Percentiles rank a stretch among this genome's conserved stretches.
Evolutionary conservation across 2,329 filamentous ascomycete species (phyloP).

Genomic region (Alternaria burnsii): DNA sequence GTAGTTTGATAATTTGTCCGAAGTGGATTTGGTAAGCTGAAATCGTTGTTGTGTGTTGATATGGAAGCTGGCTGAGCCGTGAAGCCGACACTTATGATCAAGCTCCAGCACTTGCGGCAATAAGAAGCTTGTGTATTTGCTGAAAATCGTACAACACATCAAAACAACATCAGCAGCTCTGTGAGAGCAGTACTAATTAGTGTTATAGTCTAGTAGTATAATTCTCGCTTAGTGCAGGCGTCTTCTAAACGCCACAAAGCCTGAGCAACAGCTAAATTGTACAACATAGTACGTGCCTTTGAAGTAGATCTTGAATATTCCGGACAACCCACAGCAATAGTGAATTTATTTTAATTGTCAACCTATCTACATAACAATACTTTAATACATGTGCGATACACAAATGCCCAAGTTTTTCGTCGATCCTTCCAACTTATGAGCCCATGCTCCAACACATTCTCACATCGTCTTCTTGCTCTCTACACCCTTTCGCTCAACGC

Average conservation of each 20-base stretch:
- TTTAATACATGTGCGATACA: not conserved
- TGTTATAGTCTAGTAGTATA: conserved; percentile 68
- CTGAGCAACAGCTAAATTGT: conserved; percentile 21
- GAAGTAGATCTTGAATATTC: not conserved
- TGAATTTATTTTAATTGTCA: not conserved
- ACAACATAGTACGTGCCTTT: not conserved
- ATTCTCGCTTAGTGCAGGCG: conserved; percentile 70
- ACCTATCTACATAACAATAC: not conserved
- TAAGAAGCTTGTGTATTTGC: not conserved
- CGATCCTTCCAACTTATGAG: not conserved
- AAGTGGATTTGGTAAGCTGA: not conserved
- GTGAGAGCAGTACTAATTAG: not conserved
- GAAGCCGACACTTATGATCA: not conserved
- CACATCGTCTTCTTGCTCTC: conserved; percentile 27
- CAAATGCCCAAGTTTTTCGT: not conserved
- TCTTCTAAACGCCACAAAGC: not conserved
- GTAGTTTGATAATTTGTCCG: not conserved
- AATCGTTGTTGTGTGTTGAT: too few relatives aligned
- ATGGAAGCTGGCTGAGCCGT: not conserved
- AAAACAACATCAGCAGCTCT: conserved; percentile 2
- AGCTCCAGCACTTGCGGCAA: not conserved
- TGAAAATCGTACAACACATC: not conserved
- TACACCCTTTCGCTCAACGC: conserved; percentile 13
- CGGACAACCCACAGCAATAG: not conserved
- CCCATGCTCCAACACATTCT: not conserved